phyloP scores from a whole-genome alignment of 768 basidiomycete genomes.

The Cyclocybe cylindracea region DNA sequence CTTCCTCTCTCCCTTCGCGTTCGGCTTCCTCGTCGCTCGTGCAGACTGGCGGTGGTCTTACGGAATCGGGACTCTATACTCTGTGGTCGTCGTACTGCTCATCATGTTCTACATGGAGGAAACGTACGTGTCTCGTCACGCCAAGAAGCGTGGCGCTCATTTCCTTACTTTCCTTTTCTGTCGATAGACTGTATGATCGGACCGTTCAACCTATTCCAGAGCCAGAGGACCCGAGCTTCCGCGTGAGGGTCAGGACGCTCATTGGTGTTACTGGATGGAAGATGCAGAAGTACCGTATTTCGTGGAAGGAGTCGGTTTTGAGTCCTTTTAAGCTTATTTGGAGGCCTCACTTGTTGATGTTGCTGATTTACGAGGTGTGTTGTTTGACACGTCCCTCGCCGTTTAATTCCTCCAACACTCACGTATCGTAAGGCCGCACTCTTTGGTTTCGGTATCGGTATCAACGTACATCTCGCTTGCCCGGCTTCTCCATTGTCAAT shows the following conservation, averaged over 20 bases:
- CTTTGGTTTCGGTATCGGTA: conserved; percentile 68
- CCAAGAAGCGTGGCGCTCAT: not conserved
- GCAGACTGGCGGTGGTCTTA: conserved; percentile 68
- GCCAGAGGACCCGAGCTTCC: conserved; percentile 39
- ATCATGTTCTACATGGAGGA: conserved; percentile 66
- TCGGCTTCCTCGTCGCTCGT: conserved; percentile 67
- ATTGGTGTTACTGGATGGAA: conserved; percentile 62
- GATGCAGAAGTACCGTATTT: conserved; percentile 56
- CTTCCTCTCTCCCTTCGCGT: conserved; percentile 63
- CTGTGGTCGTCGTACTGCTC: conserved; percentile 50
- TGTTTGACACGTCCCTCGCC: not conserved
- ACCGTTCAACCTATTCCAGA: conserved; percentile 50
- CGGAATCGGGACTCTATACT: conserved; percentile 64
- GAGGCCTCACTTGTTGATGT: conserved; percentile 58
- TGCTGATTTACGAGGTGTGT: conserved; percentile 53
- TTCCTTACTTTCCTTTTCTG: not conserved
- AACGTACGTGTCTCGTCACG: conserved; percentile 42
- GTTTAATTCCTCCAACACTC: not conserved
- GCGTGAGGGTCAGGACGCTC: conserved; percentile 57
- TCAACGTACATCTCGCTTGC: conserved; percentile 41
- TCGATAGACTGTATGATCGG: conserved; percentile 62
- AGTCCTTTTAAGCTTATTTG: conserved; percentile 55
- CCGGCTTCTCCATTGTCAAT: not conserved
- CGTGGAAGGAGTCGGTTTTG: conserved; percentile 47
- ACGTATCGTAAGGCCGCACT: conserved; percentile 40